These are phyloP conservation scores for Alternaria ethzedia DNA, from an alignment of 2,329 filamentous ascomycete genomes.

Conservation along the genomic window DNA sequence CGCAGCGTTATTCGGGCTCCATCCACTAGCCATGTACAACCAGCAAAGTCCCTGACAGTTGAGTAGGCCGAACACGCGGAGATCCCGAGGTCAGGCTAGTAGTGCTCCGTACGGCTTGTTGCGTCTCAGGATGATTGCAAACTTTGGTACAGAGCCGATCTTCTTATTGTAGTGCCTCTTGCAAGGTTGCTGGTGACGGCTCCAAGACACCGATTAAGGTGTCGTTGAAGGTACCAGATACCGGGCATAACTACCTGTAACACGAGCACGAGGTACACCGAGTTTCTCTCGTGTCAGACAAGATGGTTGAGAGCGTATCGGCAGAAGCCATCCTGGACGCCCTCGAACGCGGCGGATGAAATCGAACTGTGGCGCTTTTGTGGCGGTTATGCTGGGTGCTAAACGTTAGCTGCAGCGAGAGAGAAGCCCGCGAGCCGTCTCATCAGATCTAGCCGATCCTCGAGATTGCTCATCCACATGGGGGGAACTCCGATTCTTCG, in stretches of 20 bases:
- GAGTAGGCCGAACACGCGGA: background rate
- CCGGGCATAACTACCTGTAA: background rate
- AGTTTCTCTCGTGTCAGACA: background rate
- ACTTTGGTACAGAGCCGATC: background rate
- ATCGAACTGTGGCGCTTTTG: background rate
- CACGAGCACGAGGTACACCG: background rate
- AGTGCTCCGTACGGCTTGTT: background rate
- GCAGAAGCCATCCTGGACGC: background rate
- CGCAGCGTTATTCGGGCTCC: background rate
- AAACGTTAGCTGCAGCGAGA: constrained; percentile 8
- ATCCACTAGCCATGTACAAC: background rate
- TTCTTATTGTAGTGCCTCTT: background rate
- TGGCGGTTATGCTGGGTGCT: constrained; percentile 1
- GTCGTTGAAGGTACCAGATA: background rate
- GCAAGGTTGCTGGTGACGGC: background rate
- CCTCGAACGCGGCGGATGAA: background rate
- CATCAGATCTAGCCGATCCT: background rate
- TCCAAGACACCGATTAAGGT: background rate
- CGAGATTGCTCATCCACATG: background rate
- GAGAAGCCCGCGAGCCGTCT: background rate
- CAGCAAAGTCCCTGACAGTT: background rate
- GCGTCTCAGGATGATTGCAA: background rate
- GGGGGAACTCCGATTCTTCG: background rate
- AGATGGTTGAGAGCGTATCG: background rate
- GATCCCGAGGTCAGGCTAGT: background rate